Base-by-base conservation (phyloP, 768 basidiomycete genomes). In the Cystobasidium onofrii region DNA sequence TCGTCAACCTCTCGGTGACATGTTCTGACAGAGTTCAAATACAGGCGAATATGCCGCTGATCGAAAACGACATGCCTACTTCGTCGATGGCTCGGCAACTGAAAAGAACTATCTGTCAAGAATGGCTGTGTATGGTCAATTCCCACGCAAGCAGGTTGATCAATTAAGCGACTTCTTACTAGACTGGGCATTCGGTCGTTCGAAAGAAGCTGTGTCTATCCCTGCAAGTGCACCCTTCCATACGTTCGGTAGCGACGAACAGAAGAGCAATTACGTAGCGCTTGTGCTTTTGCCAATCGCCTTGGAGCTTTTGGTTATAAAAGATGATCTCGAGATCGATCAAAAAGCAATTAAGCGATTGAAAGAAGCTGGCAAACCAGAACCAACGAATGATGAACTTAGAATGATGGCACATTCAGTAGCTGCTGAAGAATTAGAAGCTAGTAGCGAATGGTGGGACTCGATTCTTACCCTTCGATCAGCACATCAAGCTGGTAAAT, bases 121-220 rank as follows among this genome's bases (percentile, higher is more conserved):
- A 15, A 43, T 64, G 33, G 36, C 43, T 31, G 43, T 39, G 23
- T 64, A 39, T 23, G 63, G 63, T 10, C 36, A 64, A 44, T 64
- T 64, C 39, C 33, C 36, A 34, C 27, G 36, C 25, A 9, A n/a
- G 3, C 33, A 64, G 63, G 29, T 64, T 23, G 29, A 64, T 10
- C 34, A 44, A n/a, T 36, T 64, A 34, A 64, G 63, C 63, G 63
- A 64, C 34, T 64, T 36, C 43, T 44, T 64, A 34, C 18, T 27
- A 18, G 36, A 44, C 25, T 64, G 63, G 63, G 27, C 36, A 12
- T 39, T 39, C 15, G 63, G 63, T 1, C 27, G 33, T 29, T 29
- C 33, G 33, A 27, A 4, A 60, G 33, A 27, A 20, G 57, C 25
- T 4, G 33, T 60, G 10, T 12, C 57, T 60, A 34, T 60, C 17